A percentile compares a stretch with the other conserved stretches of the same genome.
Evolutionary conservation across 768 basidiomycete species (phyloP).

Genomic region (Macrolepiota dolichaula): DNA sequence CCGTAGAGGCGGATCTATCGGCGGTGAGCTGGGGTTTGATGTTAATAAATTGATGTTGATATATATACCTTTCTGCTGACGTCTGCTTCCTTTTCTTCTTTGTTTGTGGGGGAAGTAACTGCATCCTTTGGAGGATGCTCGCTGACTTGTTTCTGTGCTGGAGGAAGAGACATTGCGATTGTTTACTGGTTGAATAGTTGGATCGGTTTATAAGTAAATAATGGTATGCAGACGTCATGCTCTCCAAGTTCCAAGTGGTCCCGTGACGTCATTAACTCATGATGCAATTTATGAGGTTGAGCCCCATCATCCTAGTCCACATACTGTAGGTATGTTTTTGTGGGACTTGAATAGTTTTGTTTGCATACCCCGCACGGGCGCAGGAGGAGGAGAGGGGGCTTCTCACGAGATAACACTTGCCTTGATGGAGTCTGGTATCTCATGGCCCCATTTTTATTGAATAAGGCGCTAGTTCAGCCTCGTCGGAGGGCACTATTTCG

Average conservation of each 20-base stretch:
- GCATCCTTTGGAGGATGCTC: constrained; percentile 51
- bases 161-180: constrained; percentile 71
- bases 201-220: too few species aligned
- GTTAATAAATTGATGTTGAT: neutral
- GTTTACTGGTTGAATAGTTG: neutral
- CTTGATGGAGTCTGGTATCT: too few species aligned
- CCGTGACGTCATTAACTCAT: constrained; percentile 3
- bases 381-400: too few species aligned
- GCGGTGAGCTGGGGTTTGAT: neutral
- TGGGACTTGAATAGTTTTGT: too few species aligned
- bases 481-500: neutral
- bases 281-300: too few species aligned
- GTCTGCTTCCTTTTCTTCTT: constrained; percentile 60
- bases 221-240: too few species aligned
- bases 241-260: too few species aligned
- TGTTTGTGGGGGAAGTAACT: constrained; percentile 68
- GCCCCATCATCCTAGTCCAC: too few species aligned
- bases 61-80: constrained; percentile 67
- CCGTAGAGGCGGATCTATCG: constrained; percentile 71
- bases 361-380: too few species aligned
- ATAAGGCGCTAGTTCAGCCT: neutral
- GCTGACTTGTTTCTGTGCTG: constrained; percentile 58
- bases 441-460: neutral
- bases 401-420: too few species aligned
- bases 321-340: too few species aligned